Conservation (phyloP, 345 rosid genomes). For the Eucalyptus guilfoylei region DNA sequence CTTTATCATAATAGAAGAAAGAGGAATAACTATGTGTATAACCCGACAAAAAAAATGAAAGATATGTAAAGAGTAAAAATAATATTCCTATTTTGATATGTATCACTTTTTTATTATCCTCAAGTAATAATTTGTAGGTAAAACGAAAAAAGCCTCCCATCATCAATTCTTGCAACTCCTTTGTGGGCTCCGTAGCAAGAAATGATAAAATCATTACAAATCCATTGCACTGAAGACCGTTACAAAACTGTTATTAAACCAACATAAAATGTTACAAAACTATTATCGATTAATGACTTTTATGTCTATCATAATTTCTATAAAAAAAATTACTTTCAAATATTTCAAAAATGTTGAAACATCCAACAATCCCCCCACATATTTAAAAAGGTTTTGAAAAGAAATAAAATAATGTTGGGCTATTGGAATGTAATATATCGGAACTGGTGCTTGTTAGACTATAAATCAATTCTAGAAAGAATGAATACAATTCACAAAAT, state of each 20-base stretch:
- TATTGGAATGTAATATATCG: too few species aligned
- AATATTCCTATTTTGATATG: background rate
- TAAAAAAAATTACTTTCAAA: too few species aligned
- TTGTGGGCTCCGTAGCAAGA: too few species aligned
- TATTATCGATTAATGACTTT: too few species aligned
- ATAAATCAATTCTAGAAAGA: too few species aligned
- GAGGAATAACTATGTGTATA: background rate
- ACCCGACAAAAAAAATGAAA: too few species aligned
- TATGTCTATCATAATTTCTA: too few species aligned
- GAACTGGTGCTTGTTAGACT: background rate
- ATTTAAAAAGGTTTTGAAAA: background rate
- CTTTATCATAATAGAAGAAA: too few species aligned
- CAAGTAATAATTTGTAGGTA: background rate
- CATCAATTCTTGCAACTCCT: background rate
- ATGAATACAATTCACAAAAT: background rate
- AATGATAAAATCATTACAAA: background rate
- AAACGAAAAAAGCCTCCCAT: too few species aligned
- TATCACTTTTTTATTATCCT: background rate
- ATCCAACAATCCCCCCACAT: too few species aligned
- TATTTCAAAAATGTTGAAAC: background rate
- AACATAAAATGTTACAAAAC: too few species aligned
- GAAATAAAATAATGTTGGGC: too few species aligned
- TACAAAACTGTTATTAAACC: background rate
- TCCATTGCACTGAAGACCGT: accelerated
- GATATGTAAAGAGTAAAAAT: background rate